Base-by-base conservation (phyloP, 2,329 filamentous ascomycete genomes). In the Neurospora crassa region DNA sequence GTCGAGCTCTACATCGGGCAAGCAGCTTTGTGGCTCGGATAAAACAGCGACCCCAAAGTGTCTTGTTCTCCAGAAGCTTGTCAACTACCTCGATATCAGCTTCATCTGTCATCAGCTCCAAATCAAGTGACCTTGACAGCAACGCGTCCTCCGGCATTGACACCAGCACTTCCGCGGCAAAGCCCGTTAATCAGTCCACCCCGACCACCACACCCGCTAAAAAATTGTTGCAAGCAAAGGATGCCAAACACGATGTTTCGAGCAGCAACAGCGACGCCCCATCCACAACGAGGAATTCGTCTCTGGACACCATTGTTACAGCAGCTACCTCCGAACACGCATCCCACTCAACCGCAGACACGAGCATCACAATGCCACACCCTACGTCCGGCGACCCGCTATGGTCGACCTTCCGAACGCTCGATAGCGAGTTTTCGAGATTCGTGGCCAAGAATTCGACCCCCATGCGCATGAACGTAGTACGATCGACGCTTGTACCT, bases 401-500 rank as follows among this genome's bases (percentile, higher is more conserved):
- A 29, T 88, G 85, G 85, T 83, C 83, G 5, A 81, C 81, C 3
- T 89, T 89, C 78, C 86, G 85, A 74, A 82, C 82, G 14, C 80
- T 89, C 29, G 87, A 89, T 67, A 77, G 82, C n/a, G 80, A 84
- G 67, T 83, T 80, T 72, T 75, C 78, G 71, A 81, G 80, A 74
- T 96, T 97, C 76, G 87, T 90, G 73, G 84, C 88, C 71, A 96
- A 94, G 80, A 89, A 68, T 40, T 72, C 90, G 42, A 91, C 86
- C 70, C 76, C 83, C 10, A 84, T 90, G 0, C 84, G 94, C 78
- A 91, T 93, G 74, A 90, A 89, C 74, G 87, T 94, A 67, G 87
- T 97, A 71, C 90, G 93, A 43, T 86, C 85, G 8, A 85, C 87
- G 0, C 84, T 97, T 4, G 81, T 97, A 20, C 92, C 93, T 0